phyloP scores from a whole-genome alignment of 2,329 filamentous ascomycete genomes.

The Neoarthrinium moseri region DNA sequence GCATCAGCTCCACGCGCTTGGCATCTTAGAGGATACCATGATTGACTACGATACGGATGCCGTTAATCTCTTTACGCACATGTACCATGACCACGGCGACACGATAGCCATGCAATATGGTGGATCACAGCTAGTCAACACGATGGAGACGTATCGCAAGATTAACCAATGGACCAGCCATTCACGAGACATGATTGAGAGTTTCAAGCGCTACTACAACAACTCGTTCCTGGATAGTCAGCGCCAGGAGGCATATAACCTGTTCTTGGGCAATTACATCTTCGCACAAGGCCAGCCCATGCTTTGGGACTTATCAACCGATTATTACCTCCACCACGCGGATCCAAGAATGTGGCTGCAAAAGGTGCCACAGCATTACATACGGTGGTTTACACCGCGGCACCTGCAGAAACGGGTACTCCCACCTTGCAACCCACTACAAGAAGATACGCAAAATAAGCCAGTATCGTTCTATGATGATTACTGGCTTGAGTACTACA shows the following conservation, averaged over 20 bases:
- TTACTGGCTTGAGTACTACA: constrained; percentile 97
- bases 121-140: constrained; percentile 95
- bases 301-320: constrained; percentile 93
- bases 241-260: constrained; percentile 94
- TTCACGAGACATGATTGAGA: constrained; percentile 97
- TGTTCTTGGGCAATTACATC: constrained; percentile 95
- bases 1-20: constrained; percentile 87
- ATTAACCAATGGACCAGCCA: constrained; percentile 99
- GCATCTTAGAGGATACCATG: constrained; percentile 74
- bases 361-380: constrained; percentile 68
- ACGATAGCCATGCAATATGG: constrained; percentile 98
- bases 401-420: constrained; percentile 64
- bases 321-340: constrained; percentile 93
- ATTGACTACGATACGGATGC: constrained; percentile 95
- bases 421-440: constrained; percentile 44
- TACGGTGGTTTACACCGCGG: constrained; percentile 80
- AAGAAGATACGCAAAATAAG: constrained; percentile 36
- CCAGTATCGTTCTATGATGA: constrained; percentile 73
- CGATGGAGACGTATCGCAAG: constrained; percentile 98
- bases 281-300: constrained; percentile 85
- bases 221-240: constrained; percentile 98
- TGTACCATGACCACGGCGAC: constrained; percentile 98
- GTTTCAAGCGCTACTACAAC: constrained; percentile 98
- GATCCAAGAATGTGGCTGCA: constrained; percentile 73
- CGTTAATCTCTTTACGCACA: constrained; percentile 93